Evolutionary conservation across 176 grass and related monocot genomes (phyloP), one percentile per base, ranked within the genome.

Genomic region (Thalia dealbata): DNA sequence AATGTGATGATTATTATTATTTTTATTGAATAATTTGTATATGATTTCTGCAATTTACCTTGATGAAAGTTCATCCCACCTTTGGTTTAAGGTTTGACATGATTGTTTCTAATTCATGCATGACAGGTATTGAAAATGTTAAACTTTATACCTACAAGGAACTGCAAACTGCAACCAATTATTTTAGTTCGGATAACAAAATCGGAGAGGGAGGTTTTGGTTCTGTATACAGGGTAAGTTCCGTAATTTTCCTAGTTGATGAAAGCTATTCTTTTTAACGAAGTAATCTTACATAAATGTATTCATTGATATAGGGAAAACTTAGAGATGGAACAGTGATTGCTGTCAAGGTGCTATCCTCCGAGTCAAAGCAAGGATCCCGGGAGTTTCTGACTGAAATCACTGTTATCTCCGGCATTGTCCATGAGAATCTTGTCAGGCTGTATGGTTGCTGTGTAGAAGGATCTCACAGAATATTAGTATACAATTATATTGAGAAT

Each of bases 401-500:
- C 26, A 81, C 80, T 59, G 61, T 87, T 64, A 85, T 96, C 64
- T 87, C 92, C 0, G 80, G 88, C 71, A 85, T 91, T 0, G 52
- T 78, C 51, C 92, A 96, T 30, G 88, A 96, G 73, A 96, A 96
- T 71, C 80, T 96, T 50, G 83, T 91, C 73, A 89, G 75, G 18
- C 61, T 96, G 67, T 66, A 84, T 32, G 92, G 92, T 61, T 96
- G 89, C 68, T 96, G 92, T 62, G 92, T 79, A 41, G 88, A 96
- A 82, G 89, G 77, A 61, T 48, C 74, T 64, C 78, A 96, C 35
- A 84, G 89, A 74, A 89, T 96, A 24, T 86, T 96, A 79, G 89
- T 96, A 45, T 96, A 91, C 81, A 84, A 88, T 64, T 96, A 91
- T 74, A 71, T 89, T 73, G 89, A 91, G 73, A 96, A 91, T 62